These are phyloP conservation scores for Fonsecaea nubica DNA, from an alignment of 2,329 filamentous ascomycete species.

Conservation along the genomic window DNA sequence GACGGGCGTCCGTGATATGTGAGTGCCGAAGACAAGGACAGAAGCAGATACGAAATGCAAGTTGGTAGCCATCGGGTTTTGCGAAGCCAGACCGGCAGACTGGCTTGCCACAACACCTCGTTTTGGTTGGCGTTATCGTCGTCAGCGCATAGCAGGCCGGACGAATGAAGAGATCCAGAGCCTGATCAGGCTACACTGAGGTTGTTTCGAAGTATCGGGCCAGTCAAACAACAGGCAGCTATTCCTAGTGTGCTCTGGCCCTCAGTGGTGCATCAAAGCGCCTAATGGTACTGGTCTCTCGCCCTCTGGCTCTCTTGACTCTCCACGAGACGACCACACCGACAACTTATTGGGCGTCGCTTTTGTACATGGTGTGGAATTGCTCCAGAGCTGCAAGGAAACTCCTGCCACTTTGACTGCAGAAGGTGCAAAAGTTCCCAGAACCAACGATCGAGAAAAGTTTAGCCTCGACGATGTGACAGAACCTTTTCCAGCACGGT, in stretches of 20 bases:
- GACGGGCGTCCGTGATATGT: constrained; percentile 24
- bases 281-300: constrained; percentile 9
- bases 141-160: background rate
- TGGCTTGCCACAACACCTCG: background rate
- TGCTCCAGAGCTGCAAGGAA: constrained; percentile 14
- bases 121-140: constrained; percentile 5
- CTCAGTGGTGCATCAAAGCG: constrained; percentile 12
- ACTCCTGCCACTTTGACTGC: constrained; percentile 5
- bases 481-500: constrained; percentile 5
- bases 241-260: constrained; percentile 11
- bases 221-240: constrained; percentile 1
- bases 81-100: background rate
- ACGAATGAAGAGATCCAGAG: constrained; percentile 6
- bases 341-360: constrained; percentile 20
- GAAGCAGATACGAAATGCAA: background rate
- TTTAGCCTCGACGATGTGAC: constrained; percentile 7
- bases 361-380: constrained; percentile 8
- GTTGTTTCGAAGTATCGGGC: background rate
- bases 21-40: background rate
- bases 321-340: constrained; percentile 31
- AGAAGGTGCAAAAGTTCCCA: background rate
- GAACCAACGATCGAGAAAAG: background rate
- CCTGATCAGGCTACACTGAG: constrained; percentile 16
- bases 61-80: constrained; percentile 2
- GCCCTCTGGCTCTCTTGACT: background rate